Evolutionary conservation across 257 asterid species (phyloP), one percentile per base, ranked within the genome.

Genomic region (Solanum acaule): DNA sequence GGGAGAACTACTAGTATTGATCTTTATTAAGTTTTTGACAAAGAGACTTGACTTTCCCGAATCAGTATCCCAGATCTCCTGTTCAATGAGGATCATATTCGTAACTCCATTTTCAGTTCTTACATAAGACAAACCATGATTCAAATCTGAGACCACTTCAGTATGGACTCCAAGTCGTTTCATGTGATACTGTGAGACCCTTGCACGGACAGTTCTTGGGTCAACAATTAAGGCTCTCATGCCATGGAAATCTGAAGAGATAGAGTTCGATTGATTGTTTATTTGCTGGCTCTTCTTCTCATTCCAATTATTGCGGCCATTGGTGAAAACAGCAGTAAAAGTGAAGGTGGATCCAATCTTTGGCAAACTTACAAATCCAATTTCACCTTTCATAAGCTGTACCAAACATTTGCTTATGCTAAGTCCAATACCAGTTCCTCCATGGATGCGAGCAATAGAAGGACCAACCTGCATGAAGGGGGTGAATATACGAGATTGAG

Each of bases 401-500:
- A 97, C 99, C 91, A 97, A 92, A 90, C 98, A 96, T 94, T 96
- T 94, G 93, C 98, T 97, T 82, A 97, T 97, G 95, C 99, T 97
- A 33, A 97, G 88, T 20, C 99, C 99, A 16, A 97, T 97, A 29
- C 99, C 99, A 0, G 99, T 97, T 86, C 99, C 99, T 22, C 99
- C 99, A 31, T 97, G 97, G 7, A 92, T 96, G 85, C 98, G 91
- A 25, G 99, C 93, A 89, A 94, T 93, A 61, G 99, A 95, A 87
- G 98, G 98, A n/a, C 96, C 98, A 2, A 96, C 99, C 92, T 97
- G 99, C 95, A 97, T 94, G 90, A 97, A 97, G 1, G 99, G 99
- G 79, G 93, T 95, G 91, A 97, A 97, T 22, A 97, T 94, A 25
- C 94, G 96, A 35, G 93, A 77, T 88, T 95, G 98, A 65, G 98